A percentile compares a stretch with the other conserved stretches of the same genome.
Evolutionary conservation across 345 rosid species (phyloP).

Genomic region (Capsella bursapastoris): DNA sequence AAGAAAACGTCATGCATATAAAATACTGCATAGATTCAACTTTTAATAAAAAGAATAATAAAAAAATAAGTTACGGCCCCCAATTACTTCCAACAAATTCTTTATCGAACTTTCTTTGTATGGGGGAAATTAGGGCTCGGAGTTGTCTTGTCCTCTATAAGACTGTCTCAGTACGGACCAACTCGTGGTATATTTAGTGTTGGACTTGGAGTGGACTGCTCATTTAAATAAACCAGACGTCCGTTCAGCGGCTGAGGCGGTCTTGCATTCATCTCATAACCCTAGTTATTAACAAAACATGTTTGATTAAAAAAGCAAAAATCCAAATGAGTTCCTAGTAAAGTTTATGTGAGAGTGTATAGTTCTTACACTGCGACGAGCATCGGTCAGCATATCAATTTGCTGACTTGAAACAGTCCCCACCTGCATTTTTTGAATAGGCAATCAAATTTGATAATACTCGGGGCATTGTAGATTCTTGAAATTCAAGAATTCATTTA

Average conservation of each 20-base stretch:
- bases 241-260: slow-evolving; percentile 31
- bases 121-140: neutral
- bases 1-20: neutral
- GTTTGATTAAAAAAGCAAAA: neutral
- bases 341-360: slow-evolving; percentile 15
- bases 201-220: neutral
- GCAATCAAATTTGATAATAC: neutral
- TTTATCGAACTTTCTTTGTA: neutral
- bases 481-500: neutral
- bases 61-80: neutral
- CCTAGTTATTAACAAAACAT: slow-evolving; percentile 26
- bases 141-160: slow-evolving; percentile 24
- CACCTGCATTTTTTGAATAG: slow-evolving; percentile 45
- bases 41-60: neutral
- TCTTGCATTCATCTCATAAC: slow-evolving; percentile 42
- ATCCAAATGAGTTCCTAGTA: neutral
- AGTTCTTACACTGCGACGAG: slow-evolving; percentile 41
- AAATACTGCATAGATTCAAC: slow-evolving; percentile 5
- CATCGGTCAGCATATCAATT: slow-evolving; percentile 46
- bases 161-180: neutral
- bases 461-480: neutral
- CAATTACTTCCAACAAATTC: slow-evolving; percentile 9
- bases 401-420: slow-evolving; percentile 75
- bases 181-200: neutral
- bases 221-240: slow-evolving; percentile 36